Conservation (phyloP, 306 rosid species). For the Vigna mungo region DNA sequence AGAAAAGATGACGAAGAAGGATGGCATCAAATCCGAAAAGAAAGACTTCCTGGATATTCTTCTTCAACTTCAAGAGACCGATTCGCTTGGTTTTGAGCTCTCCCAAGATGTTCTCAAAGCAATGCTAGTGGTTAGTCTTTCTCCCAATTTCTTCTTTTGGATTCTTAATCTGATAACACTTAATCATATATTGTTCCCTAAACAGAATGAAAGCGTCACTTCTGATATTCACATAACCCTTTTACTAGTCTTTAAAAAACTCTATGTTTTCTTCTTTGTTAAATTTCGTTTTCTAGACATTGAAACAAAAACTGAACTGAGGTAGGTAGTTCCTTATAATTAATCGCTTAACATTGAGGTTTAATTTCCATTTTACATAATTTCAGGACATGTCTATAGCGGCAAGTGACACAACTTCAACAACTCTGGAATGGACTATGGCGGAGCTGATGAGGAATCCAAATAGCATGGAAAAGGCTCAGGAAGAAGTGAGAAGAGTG, state of each 20-base stretch:
- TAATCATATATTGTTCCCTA: too few relatives aligned
- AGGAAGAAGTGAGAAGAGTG: constrained; percentile 61
- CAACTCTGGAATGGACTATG: constrained; percentile 57
- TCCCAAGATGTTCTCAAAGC: constrained; percentile 36
- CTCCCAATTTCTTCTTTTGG: not conserved
- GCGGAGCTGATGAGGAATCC: constrained; percentile 56
- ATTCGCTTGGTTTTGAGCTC: constrained; percentile 1
- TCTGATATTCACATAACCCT: too few relatives aligned
- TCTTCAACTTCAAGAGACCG: constrained; percentile 24
- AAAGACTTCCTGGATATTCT: constrained; percentile 42
- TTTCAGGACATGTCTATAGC: constrained; percentile 64
- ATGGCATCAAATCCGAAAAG: not conserved
- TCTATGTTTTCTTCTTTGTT: too few relatives aligned
- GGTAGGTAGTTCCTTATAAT: not conserved
- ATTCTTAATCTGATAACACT: too few relatives aligned
- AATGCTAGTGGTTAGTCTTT: constrained; percentile 25
- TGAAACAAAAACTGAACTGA: not conserved
- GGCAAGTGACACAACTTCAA: constrained; percentile 48
- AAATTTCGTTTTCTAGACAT: too few relatives aligned
- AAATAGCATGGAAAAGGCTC: constrained; percentile 53
- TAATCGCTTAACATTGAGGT: not conserved
- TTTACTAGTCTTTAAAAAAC: too few relatives aligned
- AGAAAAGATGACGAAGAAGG: not conserved
- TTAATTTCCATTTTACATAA: not conserved
- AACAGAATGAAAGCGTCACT: too few relatives aligned